Evolutionary conservation across 108 stramenopile species (phyloP).

Genomic region (Cylindrotheca fusiformis): DNA sequence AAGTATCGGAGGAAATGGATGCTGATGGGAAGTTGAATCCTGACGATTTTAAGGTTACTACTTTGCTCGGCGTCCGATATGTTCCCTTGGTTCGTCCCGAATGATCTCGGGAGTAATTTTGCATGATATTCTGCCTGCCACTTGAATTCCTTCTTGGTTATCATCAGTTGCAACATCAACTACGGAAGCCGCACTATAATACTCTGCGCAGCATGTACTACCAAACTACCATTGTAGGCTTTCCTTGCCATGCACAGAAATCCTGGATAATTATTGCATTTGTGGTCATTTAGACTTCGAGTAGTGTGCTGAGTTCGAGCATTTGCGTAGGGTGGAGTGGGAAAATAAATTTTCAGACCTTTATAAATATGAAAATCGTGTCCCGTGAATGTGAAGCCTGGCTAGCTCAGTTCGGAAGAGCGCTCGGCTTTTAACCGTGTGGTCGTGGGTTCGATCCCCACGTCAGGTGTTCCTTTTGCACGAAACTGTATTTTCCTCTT

Average conservation of each 20-base stretch:
- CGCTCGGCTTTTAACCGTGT: conserved; percentile 97
- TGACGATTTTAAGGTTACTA: conserved; percentile 52
- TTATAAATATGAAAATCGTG: not conserved
- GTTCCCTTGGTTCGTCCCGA: conserved; percentile 71
- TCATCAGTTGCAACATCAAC: too few relatives aligned
- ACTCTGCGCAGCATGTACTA: too few relatives aligned
- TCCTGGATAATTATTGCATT: too few relatives aligned
- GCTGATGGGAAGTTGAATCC: conserved; percentile 43
- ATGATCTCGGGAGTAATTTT: not conserved
- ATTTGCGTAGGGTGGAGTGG: too few relatives aligned
- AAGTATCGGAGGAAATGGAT: conserved; percentile 22
- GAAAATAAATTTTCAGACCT: not conserved
- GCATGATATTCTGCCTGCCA: not conserved
- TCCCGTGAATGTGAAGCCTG: not conserved
- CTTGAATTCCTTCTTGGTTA: too few relatives aligned
- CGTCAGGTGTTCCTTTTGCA: conserved; percentile 5
- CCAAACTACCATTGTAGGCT: too few relatives aligned
- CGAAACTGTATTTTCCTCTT: too few relatives aligned
- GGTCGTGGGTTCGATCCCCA: conserved; percentile 96
- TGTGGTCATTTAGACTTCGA: too few relatives aligned
- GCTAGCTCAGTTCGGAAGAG: conserved; percentile 66
- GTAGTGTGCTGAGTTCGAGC: too few relatives aligned
- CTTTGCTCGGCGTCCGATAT: conserved; percentile 84
- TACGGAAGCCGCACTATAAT: too few relatives aligned
- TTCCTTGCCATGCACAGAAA: too few relatives aligned